Evolutionary conservation across 805 yeast genomes (phyloP).

Genomic region (Saturnispora gosingensis): DNA sequence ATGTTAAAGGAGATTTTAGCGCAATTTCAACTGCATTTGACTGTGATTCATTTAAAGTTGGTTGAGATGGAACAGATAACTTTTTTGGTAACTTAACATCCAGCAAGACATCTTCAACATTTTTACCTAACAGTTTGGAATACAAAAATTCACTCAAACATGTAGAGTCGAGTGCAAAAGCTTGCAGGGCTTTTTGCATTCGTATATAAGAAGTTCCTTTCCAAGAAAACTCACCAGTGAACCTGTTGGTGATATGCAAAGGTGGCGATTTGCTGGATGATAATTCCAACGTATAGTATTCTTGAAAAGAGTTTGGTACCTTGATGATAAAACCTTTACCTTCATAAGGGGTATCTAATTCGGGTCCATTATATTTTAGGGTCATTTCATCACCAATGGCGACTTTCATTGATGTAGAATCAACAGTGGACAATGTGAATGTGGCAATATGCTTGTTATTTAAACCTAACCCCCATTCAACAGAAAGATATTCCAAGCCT

Average conservation of each 20-base stretch:
- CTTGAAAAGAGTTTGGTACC: conserved; percentile 57
- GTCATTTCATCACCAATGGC: conserved; percentile 81
- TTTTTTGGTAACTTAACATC: conserved; percentile 51
- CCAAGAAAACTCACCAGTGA: conserved; percentile 85
- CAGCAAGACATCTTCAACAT: conserved; percentile 53
- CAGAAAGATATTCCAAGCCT: conserved; percentile 61
- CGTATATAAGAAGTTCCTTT: conserved; percentile 74
- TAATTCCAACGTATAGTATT: conserved; percentile 66
- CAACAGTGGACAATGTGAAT: conserved; percentile 60
- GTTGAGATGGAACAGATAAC: conserved; percentile 56
- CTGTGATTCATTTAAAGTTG: conserved; percentile 71
- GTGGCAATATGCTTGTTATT: conserved; percentile 60
- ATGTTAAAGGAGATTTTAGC: conserved; percentile 59
- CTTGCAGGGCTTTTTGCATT: conserved; percentile 69
- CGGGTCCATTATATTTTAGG: conserved; percentile 50
- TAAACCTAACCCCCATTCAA: conserved; percentile 64
- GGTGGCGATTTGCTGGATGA: conserved; percentile 36
- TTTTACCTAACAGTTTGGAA: conserved; percentile 74
- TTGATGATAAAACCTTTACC: conserved; percentile 62
- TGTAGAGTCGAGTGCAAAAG: conserved; percentile 59
- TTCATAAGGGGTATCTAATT: conserved; percentile 53
- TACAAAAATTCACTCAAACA: conserved; percentile 69
- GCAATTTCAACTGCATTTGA: conserved; percentile 65
- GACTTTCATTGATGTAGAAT: conserved; percentile 53
- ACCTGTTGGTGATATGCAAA: conserved; percentile 50